Base-by-base conservation (phyloP, 495 filamentous ascomycete species). In the Talaromyces borbonicus region DNA sequence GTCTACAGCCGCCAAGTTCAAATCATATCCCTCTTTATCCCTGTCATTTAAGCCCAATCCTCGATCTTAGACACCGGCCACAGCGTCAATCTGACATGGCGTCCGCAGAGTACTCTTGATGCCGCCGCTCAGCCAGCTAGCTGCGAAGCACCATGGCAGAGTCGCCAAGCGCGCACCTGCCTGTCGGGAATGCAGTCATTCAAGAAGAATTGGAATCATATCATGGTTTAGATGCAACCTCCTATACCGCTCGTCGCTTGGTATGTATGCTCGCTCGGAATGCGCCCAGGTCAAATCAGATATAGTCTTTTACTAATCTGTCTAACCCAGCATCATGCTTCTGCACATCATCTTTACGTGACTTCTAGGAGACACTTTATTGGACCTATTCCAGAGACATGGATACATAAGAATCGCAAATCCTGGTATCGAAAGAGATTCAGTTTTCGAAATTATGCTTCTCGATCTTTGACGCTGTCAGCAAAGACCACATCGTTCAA, bases 341-440 rank as follows among this genome's bases (percentile, higher is more conserved):
- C 72, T 39, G 70, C 80, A 15, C 67, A 74, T 37, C 80, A 84
- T 52, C 55, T 84, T 23, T 70, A 83, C 55, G 61, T 80, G 50
- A 84, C 80, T 6, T 75, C 70, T 31, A 66, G 78, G 20, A 71
- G 80, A 26, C 75, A 72, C 55, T 84, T 84, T 58, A 81, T 84
- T 51, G 80, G 80, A 7, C 80, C 80, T 16, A 79, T 84, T 27
- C 80, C 80, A 4, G 73, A 78, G 51, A 80, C 78, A 42, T 84
- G 80, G 80, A 65, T 83, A 39, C 79, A 80, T 43, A 74, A 69
- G 44, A 76, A 83, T 58, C 72, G 77, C 36, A 78, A 78, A 41
- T 67, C 74, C 11, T 83, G 80, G 80, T 83, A 80, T 56, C 69
- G 60, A 49, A 63, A 67, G 38, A 65, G 77, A 29, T 49, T 82